Evolutionary conservation across 1,139 yeast species (phyloP), one percentile per base, ranked within the genome.

Genomic region (Hansenula anomala): DNA sequence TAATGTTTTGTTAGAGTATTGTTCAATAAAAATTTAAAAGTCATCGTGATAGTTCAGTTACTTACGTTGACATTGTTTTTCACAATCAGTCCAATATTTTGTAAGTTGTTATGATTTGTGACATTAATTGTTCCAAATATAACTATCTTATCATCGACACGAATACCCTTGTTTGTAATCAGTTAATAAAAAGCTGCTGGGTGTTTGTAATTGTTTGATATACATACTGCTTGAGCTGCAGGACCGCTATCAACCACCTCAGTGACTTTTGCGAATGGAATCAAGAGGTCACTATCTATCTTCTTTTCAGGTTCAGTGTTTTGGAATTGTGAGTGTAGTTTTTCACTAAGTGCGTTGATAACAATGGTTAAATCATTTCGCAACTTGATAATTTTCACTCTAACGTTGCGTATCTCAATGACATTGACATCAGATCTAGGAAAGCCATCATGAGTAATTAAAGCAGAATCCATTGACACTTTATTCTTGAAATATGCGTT

Each of bases 381-480:
- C 38, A 83, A 65, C 40, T 85, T 66, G 34, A 84, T 79, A 30
- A 89, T 76, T 51, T 73, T 74, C 9, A 79, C 74, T 44, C 96
- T 60, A 0, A 77, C 55, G n/a, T 75, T 63, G 38, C 94, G 64
- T 3, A 80, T 66, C 28, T 84, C 72, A 28, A 73, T 78, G 6
- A 90, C 85, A 52, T 92, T 96, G 25, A 90, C 73, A 56, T 92
- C 97, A 14, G 70, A 64, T 28, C 97, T 67, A 0, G 98, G 98
- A 50, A 75, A 92, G 28, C 97, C 97, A 52, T 90, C 96, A 0
- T 54, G 45, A 0, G 84, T 74, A 3, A 84, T 59, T 47, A 90
- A 63, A 0, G 79, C 68, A 0, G 94, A 80, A 16, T 71, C 60
- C 89, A 88, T 78, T 46, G 73, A 77, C 1, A 73, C 80, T 28